phyloP scores from a whole-genome alignment of 257 asterid species.

The Dorcoceras hygrometricum region DNA sequence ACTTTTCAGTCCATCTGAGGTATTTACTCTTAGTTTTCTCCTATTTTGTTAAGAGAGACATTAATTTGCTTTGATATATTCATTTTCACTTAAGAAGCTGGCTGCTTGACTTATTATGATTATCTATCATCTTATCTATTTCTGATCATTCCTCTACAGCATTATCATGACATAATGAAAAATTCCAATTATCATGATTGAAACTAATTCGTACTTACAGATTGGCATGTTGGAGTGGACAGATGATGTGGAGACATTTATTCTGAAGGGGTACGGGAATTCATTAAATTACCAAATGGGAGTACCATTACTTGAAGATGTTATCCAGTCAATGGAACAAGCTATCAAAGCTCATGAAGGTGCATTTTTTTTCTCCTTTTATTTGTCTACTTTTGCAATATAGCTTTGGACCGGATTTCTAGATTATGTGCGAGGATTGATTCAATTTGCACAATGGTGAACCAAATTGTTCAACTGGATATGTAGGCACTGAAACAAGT shows the following conservation, averaged over 20 bases:
- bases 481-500: too few species aligned
- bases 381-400: not conserved
- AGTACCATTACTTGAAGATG: constrained; percentile 88
- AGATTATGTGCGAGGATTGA: not conserved
- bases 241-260: constrained; percentile 86
- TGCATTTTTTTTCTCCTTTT: constrained; percentile 19
- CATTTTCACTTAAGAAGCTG: constrained; percentile 9
- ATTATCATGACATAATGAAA: not conserved
- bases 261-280: constrained; percentile 89
- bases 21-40: constrained; percentile 34
- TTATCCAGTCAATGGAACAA: constrained; percentile 84
- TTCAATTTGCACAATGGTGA: not conserved
- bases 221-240: constrained; percentile 87
- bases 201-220: constrained; percentile 36
- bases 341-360: constrained; percentile 84
- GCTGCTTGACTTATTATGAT: constrained; percentile 6
- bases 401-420: too few species aligned
- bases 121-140: not conserved
- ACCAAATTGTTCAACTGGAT: too few species aligned
- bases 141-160: not conserved
- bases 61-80: constrained; percentile 13
- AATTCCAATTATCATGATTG: constrained; percentile 12
- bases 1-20: constrained; percentile 79
- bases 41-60: not conserved
- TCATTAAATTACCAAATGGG: constrained; percentile 92